Conservation (phyloP, 805 yeast genomes). For the Cephaloascus fragrans region DNA sequence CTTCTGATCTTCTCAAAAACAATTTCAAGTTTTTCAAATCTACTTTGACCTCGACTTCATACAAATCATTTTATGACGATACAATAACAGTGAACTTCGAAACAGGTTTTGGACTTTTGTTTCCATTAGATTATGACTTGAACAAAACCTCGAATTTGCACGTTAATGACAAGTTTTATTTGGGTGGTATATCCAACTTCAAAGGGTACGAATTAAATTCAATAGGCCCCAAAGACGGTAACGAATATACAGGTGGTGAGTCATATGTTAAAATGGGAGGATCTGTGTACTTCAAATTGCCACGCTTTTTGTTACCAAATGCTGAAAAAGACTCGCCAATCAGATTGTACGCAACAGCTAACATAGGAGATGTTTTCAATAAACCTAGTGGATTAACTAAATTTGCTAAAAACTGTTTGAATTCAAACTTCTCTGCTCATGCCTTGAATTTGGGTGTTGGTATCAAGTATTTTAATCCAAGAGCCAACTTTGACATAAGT, state of each 20-base stretch:
- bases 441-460: background rate
- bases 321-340: conserved; percentile 34
- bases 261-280: conserved; percentile 46
- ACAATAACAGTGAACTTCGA: conserved; percentile 40
- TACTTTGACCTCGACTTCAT: conserved; percentile 15
- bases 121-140: conserved; percentile 23
- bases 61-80: conserved; percentile 33
- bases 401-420: background rate
- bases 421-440: background rate
- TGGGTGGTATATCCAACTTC: conserved; percentile 72
- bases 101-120: conserved; percentile 46
- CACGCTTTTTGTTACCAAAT: conserved; percentile 21
- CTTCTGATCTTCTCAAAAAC: conserved; percentile 10
- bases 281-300: conserved; percentile 51
- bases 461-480: conserved; percentile 19
- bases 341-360: conserved; percentile 52
- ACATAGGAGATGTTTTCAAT: conserved; percentile 48
- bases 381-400: background rate
- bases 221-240: conserved; percentile 49
- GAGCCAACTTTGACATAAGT: conserved; percentile 33
- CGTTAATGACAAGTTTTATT: conserved; percentile 68
- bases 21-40: conserved; percentile 23
- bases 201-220: conserved; percentile 62
- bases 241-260: conserved; percentile 61
- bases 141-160: conserved; percentile 33